Evolutionary conservation across 495 filamentous ascomycete species (phyloP).

Genomic region (Penicillium pulvis): DNA sequence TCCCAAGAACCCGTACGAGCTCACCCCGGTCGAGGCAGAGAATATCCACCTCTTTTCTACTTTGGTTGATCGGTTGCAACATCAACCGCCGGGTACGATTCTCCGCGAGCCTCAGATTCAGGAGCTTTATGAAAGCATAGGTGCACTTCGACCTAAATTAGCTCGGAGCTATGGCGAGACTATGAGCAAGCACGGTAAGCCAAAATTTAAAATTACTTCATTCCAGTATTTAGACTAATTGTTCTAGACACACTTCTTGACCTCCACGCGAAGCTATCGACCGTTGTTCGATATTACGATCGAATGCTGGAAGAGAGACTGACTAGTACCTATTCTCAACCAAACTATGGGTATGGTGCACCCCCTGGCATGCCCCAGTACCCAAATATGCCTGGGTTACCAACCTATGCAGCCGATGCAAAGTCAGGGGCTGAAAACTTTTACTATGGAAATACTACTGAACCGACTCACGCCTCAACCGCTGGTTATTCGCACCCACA

Average conservation of each 20-base stretch:
- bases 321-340: conserved; percentile 88
- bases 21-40: conserved; percentile 90
- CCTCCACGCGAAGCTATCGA: conserved; percentile 90
- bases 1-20: conserved; percentile 90
- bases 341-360: conserved; percentile 54
- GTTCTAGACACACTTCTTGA: conserved; percentile 82
- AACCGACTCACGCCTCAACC: conserved; percentile 33
- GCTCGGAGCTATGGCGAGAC: conserved; percentile 97
- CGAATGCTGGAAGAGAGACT: conserved; percentile 95
- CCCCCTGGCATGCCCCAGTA: conserved; percentile 53
- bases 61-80: conserved; percentile 90
- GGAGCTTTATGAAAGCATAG: conserved; percentile 96
- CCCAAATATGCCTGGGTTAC: conserved; percentile 63
- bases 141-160: conserved; percentile 85
- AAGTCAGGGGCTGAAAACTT: conserved; percentile 71
- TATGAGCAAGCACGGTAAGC: conserved; percentile 97
- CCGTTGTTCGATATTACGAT: conserved; percentile 98
- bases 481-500: conserved; percentile 52
- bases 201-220: not conserved
- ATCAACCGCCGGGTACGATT: conserved; percentile 93
- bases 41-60: conserved; percentile 97
- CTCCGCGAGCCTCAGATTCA: conserved; percentile 95
- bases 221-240: conserved; percentile 27
- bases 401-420: conserved; percentile 48
- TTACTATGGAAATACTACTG: conserved; percentile 69